These are phyloP conservation scores for Inga laurina DNA, from an alignment of 306 rosid genomes.

Conservation along the genomic window DNA sequence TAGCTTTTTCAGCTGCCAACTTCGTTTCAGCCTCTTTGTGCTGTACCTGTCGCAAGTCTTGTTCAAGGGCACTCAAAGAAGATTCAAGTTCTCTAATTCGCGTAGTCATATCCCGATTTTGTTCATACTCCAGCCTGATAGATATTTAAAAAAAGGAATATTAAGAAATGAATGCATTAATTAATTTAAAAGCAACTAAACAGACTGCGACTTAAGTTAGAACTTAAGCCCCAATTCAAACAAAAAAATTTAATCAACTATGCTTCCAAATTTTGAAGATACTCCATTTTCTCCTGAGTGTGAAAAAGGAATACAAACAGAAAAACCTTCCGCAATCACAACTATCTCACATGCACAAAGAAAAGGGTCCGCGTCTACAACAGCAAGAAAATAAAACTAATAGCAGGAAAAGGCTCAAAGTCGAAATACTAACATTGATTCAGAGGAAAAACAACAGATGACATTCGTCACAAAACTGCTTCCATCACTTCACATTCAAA, in stretches of 20 bases:
- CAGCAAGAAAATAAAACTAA: background rate
- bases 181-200: constrained; percentile 14
- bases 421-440: constrained; percentile 4
- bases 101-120: constrained; percentile 84
- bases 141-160: constrained; percentile 18
- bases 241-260: background rate
- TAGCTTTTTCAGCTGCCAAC: constrained; percentile 65
- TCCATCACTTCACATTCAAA: background rate
- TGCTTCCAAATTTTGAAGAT: background rate
- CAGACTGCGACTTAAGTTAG: constrained; percentile 1
- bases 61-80: constrained; percentile 59
- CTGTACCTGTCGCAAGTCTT: constrained; percentile 65
- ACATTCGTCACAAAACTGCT: background rate
- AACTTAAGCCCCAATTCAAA: constrained; percentile 15
- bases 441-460: background rate
- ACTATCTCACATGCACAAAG: background rate
- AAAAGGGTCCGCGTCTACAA: background rate
- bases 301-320: background rate
- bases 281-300: background rate
- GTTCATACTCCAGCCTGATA: constrained; percentile 92
- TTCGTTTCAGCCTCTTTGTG: constrained; percentile 75
- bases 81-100: constrained; percentile 72
- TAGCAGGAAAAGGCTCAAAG: background rate
- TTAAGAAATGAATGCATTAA: constrained; percentile 16
- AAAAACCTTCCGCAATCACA: background rate